These are phyloP conservation scores for Lactifluus hygrophoroides DNA, from an alignment of 768 basidiomycete genomes.

Conservation along the genomic window DNA sequence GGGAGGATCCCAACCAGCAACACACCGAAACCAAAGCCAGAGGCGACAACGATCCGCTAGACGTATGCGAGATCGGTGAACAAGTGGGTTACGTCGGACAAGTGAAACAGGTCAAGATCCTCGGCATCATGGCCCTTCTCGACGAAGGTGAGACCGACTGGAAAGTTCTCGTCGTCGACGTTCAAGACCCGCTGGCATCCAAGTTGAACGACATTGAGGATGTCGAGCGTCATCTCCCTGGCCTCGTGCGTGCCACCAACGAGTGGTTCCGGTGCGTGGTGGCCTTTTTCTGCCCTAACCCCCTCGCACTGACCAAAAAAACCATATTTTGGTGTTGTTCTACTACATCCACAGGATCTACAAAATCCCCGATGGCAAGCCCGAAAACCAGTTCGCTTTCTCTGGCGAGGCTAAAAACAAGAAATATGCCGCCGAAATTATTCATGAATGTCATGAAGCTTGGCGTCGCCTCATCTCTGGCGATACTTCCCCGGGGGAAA, in stretches of 20 bases:
- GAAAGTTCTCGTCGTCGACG: conserved; percentile 98
- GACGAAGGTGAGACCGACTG: conserved; percentile 99
- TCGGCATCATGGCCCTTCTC: conserved; percentile 98
- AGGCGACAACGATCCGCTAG: conserved; percentile 98
- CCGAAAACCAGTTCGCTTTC: conserved; percentile 98
- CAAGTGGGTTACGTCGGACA: conserved; percentile 96
- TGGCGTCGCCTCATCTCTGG: conserved; percentile 91
- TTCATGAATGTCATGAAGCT: conserved; percentile 97
- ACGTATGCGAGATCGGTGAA: conserved; percentile 99
- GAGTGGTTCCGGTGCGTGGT: conserved; percentile 88
- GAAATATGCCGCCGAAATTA: conserved; percentile 98
- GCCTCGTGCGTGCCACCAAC: conserved; percentile 92
- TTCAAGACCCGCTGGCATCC: conserved; percentile 89
- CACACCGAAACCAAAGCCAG: conserved; percentile 98
- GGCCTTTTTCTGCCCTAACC: not conserved
- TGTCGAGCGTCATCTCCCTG: conserved; percentile 95
- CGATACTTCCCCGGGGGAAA: conserved; percentile 67
- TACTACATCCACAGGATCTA: conserved; percentile 54
- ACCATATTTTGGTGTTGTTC: not conserved
- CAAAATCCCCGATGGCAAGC: conserved; percentile 94
- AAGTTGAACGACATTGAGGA: conserved; percentile 99
- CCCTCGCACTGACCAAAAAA: not conserved
- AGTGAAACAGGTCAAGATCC: conserved; percentile 99
- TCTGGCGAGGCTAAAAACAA: conserved; percentile 99
- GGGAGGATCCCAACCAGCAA: conserved; percentile 84